These are phyloP conservation scores for Aureobasidium sp. DNA, from an alignment of 2,329 filamentous ascomycete genomes.

Conservation along the genomic window DNA sequence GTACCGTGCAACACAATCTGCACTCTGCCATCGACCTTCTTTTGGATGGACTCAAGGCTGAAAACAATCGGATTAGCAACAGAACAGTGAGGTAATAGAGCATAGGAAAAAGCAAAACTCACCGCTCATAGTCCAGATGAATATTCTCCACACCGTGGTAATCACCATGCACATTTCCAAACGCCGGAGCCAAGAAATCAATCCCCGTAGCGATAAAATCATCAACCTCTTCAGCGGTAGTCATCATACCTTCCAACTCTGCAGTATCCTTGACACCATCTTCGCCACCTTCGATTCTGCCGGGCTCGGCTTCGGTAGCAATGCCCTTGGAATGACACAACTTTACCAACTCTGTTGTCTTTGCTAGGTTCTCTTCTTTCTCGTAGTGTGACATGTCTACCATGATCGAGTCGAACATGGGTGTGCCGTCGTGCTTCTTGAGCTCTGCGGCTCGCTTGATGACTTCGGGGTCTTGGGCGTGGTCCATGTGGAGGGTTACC, in stretches of 20 bases:
- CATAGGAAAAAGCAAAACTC: slow-evolving; percentile 1
- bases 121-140: slow-evolving; percentile 50
- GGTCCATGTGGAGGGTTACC: slow-evolving; percentile 39
- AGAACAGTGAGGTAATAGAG: neutral
- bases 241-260: slow-evolving; percentile 55
- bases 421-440: slow-evolving; percentile 21
- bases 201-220: slow-evolving; percentile 65
- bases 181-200: slow-evolving; percentile 65
- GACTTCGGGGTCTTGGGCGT: slow-evolving; percentile 36
- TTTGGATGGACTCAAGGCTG: slow-evolving; percentile 39
- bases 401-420: slow-evolving; percentile 64
- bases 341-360: slow-evolving; percentile 53
- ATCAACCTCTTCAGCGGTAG: slow-evolving; percentile 59
- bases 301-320: slow-evolving; percentile 62
- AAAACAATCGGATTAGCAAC: neutral
- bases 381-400: slow-evolving; percentile 69
- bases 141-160: slow-evolving; percentile 61
- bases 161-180: slow-evolving; percentile 68
- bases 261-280: slow-evolving; percentile 63
- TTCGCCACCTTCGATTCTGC: slow-evolving; percentile 64
- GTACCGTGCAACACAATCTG: slow-evolving; percentile 51
- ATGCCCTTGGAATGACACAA: slow-evolving; percentile 59
- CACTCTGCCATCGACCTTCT: slow-evolving; percentile 41
- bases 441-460: slow-evolving; percentile 30
- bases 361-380: slow-evolving; percentile 58